These are phyloP conservation scores for Agrocybe chaxingu DNA, from an alignment of 768 basidiomycete species.

Conservation along the genomic window DNA sequence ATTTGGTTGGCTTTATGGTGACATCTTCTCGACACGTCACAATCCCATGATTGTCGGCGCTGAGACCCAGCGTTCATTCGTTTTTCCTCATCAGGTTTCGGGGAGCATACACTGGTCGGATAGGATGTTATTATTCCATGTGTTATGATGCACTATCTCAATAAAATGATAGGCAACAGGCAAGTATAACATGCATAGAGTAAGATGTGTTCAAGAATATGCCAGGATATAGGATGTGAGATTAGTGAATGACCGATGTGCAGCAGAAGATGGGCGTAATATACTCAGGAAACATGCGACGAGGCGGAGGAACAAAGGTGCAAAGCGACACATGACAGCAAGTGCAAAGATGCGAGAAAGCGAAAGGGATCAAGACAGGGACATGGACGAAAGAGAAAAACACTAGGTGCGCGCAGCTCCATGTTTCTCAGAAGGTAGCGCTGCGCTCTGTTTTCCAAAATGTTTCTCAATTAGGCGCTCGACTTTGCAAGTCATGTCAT, in stretches of 20 bases:
- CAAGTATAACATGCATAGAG: too few species aligned
- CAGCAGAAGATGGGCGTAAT: too few species aligned
- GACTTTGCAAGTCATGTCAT: conserved; percentile 35
- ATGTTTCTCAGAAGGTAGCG: not conserved
- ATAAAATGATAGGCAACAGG: too few species aligned
- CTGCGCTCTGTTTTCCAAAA: conserved; percentile 7
- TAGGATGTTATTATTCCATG: not conserved
- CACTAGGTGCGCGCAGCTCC: not conserved
- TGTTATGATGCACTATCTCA: too few species aligned
- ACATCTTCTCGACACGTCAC: conserved; percentile 31
- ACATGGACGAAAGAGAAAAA: not conserved
- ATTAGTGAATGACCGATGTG: too few species aligned
- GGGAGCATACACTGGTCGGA: not conserved
- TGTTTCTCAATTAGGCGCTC: conserved; percentile 49
- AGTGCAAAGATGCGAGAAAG: not conserved
- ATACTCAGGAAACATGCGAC: too few species aligned
- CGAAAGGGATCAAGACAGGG: not conserved
- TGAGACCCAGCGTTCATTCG: not conserved
- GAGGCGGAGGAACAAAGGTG: too few species aligned
- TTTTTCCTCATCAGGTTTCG: too few species aligned
- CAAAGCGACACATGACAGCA: too few species aligned
- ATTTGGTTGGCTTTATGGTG: conserved; percentile 36
- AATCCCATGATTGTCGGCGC: not conserved
- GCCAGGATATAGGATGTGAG: too few species aligned
- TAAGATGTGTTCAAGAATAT: too few species aligned